These are phyloP conservation scores for Beauveria australis DNA, from an alignment of 2,329 filamentous ascomycete genomes.

Conservation along the genomic window DNA sequence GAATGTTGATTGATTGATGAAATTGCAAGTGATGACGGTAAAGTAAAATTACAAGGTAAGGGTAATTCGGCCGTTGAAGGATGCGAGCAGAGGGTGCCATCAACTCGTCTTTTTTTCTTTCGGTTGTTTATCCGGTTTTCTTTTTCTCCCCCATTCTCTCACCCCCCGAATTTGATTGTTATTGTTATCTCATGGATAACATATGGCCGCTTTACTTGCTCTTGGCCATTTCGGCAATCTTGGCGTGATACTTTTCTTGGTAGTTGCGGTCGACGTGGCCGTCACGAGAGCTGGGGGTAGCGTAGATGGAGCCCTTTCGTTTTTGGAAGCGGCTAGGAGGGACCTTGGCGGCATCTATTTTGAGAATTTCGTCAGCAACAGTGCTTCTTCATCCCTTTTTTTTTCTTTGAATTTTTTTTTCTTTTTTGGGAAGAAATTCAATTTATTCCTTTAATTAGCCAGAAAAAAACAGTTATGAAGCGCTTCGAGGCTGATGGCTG, in stretches of 20 bases:
- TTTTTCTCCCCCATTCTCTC: neutral
- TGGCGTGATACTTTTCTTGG: constrained; percentile 52
- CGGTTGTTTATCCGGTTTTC: neutral
- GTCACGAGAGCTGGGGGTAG: constrained; percentile 56
- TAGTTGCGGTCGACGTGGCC: constrained; percentile 55
- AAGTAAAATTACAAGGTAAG: neutral
- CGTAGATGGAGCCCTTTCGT: constrained; percentile 60
- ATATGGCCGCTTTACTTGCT: constrained; percentile 22
- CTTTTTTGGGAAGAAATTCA: too few relatives aligned
- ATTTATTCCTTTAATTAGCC: too few relatives aligned
- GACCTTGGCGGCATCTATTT: constrained; percentile 56
- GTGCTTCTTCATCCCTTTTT: too few relatives aligned
- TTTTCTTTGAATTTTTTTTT: too few relatives aligned
- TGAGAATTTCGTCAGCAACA: too few relatives aligned
- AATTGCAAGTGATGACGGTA: neutral
- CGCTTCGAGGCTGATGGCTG: too few relatives aligned
- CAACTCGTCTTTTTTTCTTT: neutral
- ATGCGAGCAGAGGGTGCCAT: neutral
- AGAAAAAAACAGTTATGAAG: too few relatives aligned
- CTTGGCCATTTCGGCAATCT: constrained; percentile 44
- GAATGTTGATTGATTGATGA: neutral
- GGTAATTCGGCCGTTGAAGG: neutral
- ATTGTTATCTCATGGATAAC: too few relatives aligned
- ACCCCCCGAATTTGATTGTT: too few relatives aligned
- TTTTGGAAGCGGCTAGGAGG: constrained; percentile 62